Evolutionary conservation across 306 rosid genomes (phyloP).

Genomic region (Canavalia ensiformis): DNA sequence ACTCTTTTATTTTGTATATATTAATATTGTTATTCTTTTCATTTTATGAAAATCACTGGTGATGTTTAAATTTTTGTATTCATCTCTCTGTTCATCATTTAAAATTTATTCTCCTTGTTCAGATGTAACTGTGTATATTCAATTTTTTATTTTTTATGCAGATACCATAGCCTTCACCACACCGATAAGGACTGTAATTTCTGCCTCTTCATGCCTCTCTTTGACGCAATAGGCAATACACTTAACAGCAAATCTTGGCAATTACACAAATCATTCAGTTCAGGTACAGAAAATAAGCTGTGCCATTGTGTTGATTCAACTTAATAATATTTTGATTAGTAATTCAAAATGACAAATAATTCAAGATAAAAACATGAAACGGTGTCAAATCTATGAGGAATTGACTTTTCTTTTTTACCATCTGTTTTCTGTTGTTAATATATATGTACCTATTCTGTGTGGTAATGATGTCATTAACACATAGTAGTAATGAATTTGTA

Average conservation of each 20-base stretch:
- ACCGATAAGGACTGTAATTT: slow-evolving; percentile 73
- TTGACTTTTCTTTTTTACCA: not conserved
- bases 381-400: not conserved
- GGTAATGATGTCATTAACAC: too few species aligned
- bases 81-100: too few species aligned
- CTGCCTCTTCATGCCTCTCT: slow-evolving; percentile 96
- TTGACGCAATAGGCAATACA: slow-evolving; percentile 75
- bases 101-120: not conserved
- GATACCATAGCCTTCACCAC: slow-evolving; percentile 82
- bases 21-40: too few species aligned
- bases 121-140: not conserved
- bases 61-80: too few species aligned
- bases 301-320: too few species aligned
- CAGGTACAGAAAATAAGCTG: slow-evolving; percentile 50
- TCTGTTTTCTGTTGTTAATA: not conserved
- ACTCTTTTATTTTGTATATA: too few species aligned
- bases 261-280: slow-evolving; percentile 62
- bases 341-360: too few species aligned
- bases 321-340: too few species aligned
- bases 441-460: too few species aligned
- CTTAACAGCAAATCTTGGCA: slow-evolving; percentile 72
- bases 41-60: too few species aligned
- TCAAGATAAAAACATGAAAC: too few species aligned
- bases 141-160: slow-evolving; percentile 46
- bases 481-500: not conserved